phyloP scores from a whole-genome alignment of 805 yeast genomes.

The Yarrowia sp. region DNA sequence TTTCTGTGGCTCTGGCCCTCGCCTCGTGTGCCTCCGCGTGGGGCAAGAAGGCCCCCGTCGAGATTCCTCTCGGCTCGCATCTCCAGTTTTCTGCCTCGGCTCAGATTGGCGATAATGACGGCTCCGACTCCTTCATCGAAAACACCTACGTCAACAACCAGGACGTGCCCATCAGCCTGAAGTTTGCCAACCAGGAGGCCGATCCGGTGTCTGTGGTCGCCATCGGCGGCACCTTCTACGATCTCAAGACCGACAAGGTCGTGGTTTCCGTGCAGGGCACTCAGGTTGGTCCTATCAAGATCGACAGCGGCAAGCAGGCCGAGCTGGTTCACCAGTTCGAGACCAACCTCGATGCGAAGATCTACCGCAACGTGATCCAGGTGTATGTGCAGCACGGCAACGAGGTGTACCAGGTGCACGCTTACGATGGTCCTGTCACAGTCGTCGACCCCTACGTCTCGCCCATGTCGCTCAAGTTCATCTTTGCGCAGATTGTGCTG shows the following conservation, averaged over 20 bases:
- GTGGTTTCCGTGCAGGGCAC: slow-evolving; percentile 33
- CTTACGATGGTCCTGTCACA: slow-evolving; percentile 40
- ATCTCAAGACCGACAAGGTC: slow-evolving; percentile 26
- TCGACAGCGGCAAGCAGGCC: slow-evolving; percentile 61
- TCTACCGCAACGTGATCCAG: slow-evolving; percentile 49
- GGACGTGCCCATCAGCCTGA: slow-evolving; percentile 33
- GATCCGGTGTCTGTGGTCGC: slow-evolving; percentile 32
- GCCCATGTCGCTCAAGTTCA: slow-evolving; percentile 66
- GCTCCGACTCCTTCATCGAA: neutral
- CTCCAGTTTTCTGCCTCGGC: neutral
- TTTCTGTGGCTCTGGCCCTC: slow-evolving; percentile 12
- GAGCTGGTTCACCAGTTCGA: slow-evolving; percentile 43
- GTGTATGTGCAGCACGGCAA: slow-evolving; percentile 32
- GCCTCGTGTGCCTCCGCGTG: slow-evolving; percentile 15
- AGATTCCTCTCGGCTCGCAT: slow-evolving; percentile 19
- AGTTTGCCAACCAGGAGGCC: slow-evolving; percentile 34
- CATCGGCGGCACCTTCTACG: slow-evolving; percentile 33
- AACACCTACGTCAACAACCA: slow-evolving; percentile 34
- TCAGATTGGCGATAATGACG: too few relatives aligned
- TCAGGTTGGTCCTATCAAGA: slow-evolving; percentile 49
- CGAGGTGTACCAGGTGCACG: slow-evolving; percentile 30
- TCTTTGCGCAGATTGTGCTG: slow-evolving; percentile 59
- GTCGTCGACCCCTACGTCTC: slow-evolving; percentile 68
- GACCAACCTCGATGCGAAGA: slow-evolving; percentile 42
- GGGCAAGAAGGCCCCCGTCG: slow-evolving; percentile 21